Conservation (phyloP, 441 rosid species). For the Gossypium schwendimanii region DNA sequence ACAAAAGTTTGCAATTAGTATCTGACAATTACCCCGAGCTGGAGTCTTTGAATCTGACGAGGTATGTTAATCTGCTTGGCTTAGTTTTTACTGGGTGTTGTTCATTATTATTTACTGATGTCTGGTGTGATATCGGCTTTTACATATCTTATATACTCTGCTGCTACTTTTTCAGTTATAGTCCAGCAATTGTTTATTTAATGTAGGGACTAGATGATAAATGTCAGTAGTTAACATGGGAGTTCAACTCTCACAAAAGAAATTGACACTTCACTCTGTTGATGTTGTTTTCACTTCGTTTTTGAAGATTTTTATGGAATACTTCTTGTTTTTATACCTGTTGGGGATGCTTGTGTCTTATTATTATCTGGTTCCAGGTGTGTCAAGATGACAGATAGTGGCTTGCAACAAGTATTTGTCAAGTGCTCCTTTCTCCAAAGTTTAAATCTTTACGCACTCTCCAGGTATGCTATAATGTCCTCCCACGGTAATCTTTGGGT, state of each 20-base stretch:
- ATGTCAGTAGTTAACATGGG: not conserved
- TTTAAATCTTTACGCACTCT: conserved; percentile 86
- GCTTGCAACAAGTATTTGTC: conserved; percentile 57
- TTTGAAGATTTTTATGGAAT: not conserved
- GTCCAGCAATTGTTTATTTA: not conserved
- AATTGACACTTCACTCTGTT: not conserved
- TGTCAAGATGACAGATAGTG: conserved; percentile 70
- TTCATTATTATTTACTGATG: not conserved
- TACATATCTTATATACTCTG: not conserved
- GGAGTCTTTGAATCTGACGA: conserved; percentile 60
- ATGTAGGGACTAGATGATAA: not conserved
- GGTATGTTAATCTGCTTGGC: conserved; percentile 34
- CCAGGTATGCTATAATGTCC: conserved; percentile 38
- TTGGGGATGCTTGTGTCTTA: conserved; percentile 7
- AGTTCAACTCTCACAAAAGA: not conserved
- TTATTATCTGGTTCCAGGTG: conserved; percentile 42
- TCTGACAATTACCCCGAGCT: conserved; percentile 61
- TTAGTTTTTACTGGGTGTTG: not conserved
- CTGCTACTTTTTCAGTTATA: not conserved
- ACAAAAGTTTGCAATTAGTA: conserved; percentile 61
- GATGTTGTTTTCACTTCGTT: not conserved
- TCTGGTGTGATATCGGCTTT: not conserved
- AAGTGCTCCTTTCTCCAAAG: conserved; percentile 53
- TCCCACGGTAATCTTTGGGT: not conserved
- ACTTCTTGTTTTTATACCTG: not conserved